Evolutionary conservation across 352 stramenopile genomes (phyloP).

Genomic region (Phytophthora citricola): DNA sequence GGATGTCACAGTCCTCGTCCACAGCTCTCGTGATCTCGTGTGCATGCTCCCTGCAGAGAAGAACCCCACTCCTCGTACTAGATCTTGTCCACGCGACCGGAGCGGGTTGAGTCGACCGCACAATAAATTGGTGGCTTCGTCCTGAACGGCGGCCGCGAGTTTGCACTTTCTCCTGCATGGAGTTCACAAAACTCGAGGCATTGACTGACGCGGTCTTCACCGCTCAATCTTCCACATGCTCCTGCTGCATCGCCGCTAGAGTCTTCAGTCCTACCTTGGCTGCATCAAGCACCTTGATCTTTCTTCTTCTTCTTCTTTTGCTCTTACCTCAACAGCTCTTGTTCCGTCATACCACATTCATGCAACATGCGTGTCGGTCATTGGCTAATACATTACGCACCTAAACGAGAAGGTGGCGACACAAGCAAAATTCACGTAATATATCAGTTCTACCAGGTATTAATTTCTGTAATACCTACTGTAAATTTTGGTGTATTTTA

Average conservation of each 20-base stretch:
- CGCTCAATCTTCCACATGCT: slow-evolving; percentile 80
- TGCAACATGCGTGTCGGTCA: too few relatives aligned
- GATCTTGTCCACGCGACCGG: slow-evolving; percentile 82
- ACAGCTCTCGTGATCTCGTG: slow-evolving; percentile 75
- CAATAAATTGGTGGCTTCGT: slow-evolving; percentile 75
- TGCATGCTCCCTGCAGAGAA: slow-evolving; percentile 69
- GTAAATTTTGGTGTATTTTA: too few relatives aligned
- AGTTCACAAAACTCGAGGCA: slow-evolving; percentile 72
- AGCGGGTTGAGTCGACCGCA: slow-evolving; percentile 60
- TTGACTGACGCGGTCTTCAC: slow-evolving; percentile 77
- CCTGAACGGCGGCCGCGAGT: slow-evolving; percentile 72
- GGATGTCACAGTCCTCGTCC: slow-evolving; percentile 59
- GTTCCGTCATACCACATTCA: too few relatives aligned
- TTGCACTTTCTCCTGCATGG: slow-evolving; percentile 80
- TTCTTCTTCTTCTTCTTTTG: too few relatives aligned
- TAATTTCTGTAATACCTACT: too few relatives aligned
- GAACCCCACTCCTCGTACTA: slow-evolving; percentile 80
- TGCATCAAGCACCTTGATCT: too few relatives aligned
- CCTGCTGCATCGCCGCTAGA: slow-evolving; percentile 1
- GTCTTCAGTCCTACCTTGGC: neutral
- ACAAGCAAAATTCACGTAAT: too few relatives aligned
- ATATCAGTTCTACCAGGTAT: too few relatives aligned
- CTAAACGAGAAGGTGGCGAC: too few relatives aligned
- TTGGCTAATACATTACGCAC: too few relatives aligned
- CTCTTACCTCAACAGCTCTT: too few relatives aligned